Percentiles rank a stretch among this genome's conserved stretches.
phyloP scores from a whole-genome alignment of 2,329 filamentous ascomycete species.

The Davidsoniella australis region DNA sequence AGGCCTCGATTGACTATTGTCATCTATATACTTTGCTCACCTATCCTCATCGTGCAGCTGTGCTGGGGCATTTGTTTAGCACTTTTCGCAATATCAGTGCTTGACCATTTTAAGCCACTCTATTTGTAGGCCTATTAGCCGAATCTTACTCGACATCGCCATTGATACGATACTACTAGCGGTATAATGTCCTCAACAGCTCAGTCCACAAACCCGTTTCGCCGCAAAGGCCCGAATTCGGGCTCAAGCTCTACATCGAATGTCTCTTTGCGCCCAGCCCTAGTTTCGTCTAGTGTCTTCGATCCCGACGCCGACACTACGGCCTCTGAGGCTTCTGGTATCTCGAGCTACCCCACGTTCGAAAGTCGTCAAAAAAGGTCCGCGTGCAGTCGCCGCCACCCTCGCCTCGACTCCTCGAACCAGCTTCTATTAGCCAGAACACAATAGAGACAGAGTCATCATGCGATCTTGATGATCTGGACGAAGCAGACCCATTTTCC shows the following conservation, averaged over 20 bases:
- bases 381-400: conserved; percentile 48
- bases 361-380: conserved; percentile 49
- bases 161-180: neutral
- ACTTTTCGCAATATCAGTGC: neutral
- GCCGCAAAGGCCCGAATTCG: conserved; percentile 6
- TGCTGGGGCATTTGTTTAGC: no score
- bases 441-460: neutral
- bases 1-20: no score
- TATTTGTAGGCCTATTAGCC: neutral
- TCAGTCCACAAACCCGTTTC: conserved; percentile 11
- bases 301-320: conserved; percentile 7
- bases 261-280: conserved; percentile 5
- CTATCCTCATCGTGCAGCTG: no score
- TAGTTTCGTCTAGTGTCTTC: conserved; percentile 4
- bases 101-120: neutral
- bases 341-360: conserved; percentile 10
- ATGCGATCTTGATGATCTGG: neutral
- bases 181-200: conserved; percentile 4
- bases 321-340: conserved; percentile 5
- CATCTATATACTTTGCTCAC: no score
- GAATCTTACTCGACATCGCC: neutral
- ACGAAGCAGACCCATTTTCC: conserved; percentile 6
- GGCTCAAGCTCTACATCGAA: conserved; percentile 1
- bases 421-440: neutral
- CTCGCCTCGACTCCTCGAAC: conserved; percentile 23